Percentiles rank a stretch among this genome's conserved stretches.
phyloP scores from a whole-genome alignment of 2,329 filamentous ascomycete genomes.

The Fusarium sp. region DNA sequence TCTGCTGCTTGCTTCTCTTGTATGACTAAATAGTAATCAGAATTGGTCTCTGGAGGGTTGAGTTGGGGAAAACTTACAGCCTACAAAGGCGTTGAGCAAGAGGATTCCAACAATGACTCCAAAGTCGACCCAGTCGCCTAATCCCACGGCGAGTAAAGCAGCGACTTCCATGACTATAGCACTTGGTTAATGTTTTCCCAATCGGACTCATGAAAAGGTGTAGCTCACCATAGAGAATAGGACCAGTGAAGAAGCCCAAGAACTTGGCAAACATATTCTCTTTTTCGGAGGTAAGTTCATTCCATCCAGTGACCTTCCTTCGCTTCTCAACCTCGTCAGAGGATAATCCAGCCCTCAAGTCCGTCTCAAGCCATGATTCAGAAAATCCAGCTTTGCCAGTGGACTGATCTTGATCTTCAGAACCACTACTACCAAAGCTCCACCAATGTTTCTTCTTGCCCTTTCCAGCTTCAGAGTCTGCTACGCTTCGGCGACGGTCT shows the following conservation, averaged over 20 bases:
- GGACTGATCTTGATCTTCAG: not conserved
- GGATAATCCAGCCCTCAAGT: conserved; percentile 8
- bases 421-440: conserved; percentile 22
- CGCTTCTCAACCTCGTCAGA: conserved; percentile 26
- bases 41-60: not conserved
- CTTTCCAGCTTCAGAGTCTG: conserved; percentile 8
- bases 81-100: conserved; percentile 35
- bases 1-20: conserved; percentile 35
- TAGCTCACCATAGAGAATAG: conserved; percentile 29
- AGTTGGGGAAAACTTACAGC: conserved; percentile 4
- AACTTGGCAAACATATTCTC: conserved; percentile 23
- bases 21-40: not conserved
- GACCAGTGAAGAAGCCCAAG: not conserved
- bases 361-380: conserved; percentile 30
- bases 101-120: conserved; percentile 32
- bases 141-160: conserved; percentile 27
- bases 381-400: conserved; percentile 13
- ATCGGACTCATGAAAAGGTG: fast-evolving
- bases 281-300: conserved; percentile 29
- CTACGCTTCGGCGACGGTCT: conserved; percentile 23
- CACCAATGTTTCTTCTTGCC: conserved; percentile 34
- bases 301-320: conserved; percentile 25
- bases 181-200: not conserved
- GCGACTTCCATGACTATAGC: conserved; percentile 31
- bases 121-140: conserved; percentile 33